Evolutionary conservation across 768 basidiomycete species (phyloP).

Genomic region (Suillus subluteus): DNA sequence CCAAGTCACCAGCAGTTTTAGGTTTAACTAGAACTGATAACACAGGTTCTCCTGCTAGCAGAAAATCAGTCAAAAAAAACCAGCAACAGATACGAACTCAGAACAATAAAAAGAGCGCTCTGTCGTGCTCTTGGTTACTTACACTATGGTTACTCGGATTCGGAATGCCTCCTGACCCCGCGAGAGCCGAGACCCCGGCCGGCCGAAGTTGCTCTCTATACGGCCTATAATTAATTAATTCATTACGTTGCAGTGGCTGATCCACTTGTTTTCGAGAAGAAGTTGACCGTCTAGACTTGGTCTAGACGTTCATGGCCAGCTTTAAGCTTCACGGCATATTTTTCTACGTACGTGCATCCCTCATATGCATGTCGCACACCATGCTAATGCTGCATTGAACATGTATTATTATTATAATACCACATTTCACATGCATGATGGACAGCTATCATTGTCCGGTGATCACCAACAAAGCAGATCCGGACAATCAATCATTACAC

Average conservation of each 20-base stretch:
- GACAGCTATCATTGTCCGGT: not conserved
- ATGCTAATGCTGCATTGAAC: not conserved
- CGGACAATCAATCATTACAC: not conserved
- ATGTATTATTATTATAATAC: too few relatives aligned
- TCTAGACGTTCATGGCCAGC: not conserved
- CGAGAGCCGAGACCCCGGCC: slow-evolving; percentile 3
- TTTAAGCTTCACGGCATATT: not conserved
- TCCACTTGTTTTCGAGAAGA: too few relatives aligned
- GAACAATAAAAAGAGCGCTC: slow-evolving; percentile 5
- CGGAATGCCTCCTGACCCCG: slow-evolving; percentile 9
- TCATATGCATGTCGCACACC: not conserved
- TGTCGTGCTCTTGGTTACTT: slow-evolving; percentile 11
- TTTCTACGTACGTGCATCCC: too few relatives aligned
- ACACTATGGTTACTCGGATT: slow-evolving; percentile 9
- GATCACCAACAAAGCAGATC: not conserved
- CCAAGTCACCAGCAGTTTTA: not conserved
- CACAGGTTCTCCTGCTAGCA: slow-evolving; percentile 1
- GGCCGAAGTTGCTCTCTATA: not conserved
- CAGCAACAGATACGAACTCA: not conserved
- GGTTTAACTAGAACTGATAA: not conserved
- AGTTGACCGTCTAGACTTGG: too few relatives aligned
- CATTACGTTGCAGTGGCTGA: not conserved
- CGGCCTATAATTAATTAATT: slow-evolving; percentile 2
- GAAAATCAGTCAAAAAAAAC: slow-evolving; percentile 7
- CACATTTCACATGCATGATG: not conserved